A percentile compares a stretch with the other conserved stretches of the same genome.
phyloP scores from a whole-genome alignment of 164 flowering plant genomes.

The Hamamelis virginiana region DNA sequence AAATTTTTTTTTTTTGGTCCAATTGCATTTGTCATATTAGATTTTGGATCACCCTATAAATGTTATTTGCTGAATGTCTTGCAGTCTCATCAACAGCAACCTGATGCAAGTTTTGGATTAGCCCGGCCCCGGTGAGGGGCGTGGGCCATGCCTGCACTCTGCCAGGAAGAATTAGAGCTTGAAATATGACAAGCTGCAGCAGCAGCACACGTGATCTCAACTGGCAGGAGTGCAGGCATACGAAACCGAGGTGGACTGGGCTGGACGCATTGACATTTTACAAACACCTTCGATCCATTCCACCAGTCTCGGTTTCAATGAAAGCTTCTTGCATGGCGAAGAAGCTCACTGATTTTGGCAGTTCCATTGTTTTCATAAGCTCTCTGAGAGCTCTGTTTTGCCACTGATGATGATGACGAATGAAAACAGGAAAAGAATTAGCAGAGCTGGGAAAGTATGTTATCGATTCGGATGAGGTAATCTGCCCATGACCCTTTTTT shows the following conservation, averaged over 20 bases:
- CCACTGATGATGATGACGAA: slow-evolving; percentile 17
- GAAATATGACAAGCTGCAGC: slow-evolving; percentile 8
- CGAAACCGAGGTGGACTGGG: slow-evolving; percentile 42
- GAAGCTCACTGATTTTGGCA: slow-evolving; percentile 19
- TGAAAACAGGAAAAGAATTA: neutral
- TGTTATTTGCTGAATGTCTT: slow-evolving; percentile 8
- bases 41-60: neutral
- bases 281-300: slow-evolving; percentile 14
- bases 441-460: slow-evolving; percentile 9
- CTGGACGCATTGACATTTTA: slow-evolving; percentile 11
- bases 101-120: slow-evolving; percentile 85
- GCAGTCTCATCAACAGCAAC: slow-evolving; percentile 90
- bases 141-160: slow-evolving; percentile 97
- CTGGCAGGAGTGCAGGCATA: slow-evolving; percentile 82
- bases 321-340: slow-evolving; percentile 34
- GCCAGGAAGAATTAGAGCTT: slow-evolving; percentile 32
- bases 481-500: too few species aligned
- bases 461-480: slow-evolving; percentile 11
- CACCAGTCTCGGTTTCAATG: slow-evolving; percentile 27
- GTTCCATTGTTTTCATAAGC: slow-evolving; percentile 18
- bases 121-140: slow-evolving; percentile 99
- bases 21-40: neutral
- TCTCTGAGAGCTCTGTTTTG: slow-evolving; percentile 20
- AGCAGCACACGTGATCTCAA: slow-evolving; percentile 12
- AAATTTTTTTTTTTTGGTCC: neutral